These are phyloP conservation scores for Pugionium dolabratum DNA, from an alignment of 345 rosid species.

Conservation along the genomic window DNA sequence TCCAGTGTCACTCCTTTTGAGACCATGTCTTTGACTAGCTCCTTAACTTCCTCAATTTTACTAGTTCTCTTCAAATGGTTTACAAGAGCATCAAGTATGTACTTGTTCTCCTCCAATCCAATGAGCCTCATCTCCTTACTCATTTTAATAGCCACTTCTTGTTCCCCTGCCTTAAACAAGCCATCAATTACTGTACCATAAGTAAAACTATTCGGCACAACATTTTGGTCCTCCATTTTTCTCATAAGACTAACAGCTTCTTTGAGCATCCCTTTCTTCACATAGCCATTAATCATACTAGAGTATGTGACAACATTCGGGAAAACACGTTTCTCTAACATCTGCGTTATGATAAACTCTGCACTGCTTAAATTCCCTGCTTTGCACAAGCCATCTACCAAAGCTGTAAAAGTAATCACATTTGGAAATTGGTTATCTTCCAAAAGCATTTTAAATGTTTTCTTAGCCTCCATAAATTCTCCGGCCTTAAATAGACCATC, in stretches of 20 bases:
- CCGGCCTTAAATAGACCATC: slow-evolving; percentile 82
- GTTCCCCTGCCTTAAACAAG: slow-evolving; percentile 62
- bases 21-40: slow-evolving; percentile 50
- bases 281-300: slow-evolving; percentile 67
- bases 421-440: slow-evolving; percentile 57
- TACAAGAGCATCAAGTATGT: slow-evolving; percentile 61
- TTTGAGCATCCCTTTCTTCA: slow-evolving; percentile 71
- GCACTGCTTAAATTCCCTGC: slow-evolving; percentile 62
- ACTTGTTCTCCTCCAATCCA: slow-evolving; percentile 63
- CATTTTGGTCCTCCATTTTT: slow-evolving; percentile 52
- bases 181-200: slow-evolving; percentile 73
- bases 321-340: slow-evolving; percentile 52
- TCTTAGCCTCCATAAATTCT: slow-evolving; percentile 57
- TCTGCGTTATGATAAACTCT: slow-evolving; percentile 53
- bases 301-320: slow-evolving; percentile 72
- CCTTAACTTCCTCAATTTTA: slow-evolving; percentile 57
- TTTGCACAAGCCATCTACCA: slow-evolving; percentile 76
- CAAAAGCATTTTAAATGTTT: slow-evolving; percentile 49
- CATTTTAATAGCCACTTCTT: slow-evolving; percentile 56
- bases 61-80: slow-evolving; percentile 65
- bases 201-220: slow-evolving; percentile 58
- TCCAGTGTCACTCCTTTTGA: slow-evolving; percentile 64
- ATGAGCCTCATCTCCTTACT: slow-evolving; percentile 60
- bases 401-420: slow-evolving; percentile 58
- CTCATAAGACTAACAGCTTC: slow-evolving; percentile 57